These are phyloP conservation scores for Arthrobotrys sinensis DNA, from an alignment of 2,329 filamentous ascomycete genomes.

Conservation along the genomic window DNA sequence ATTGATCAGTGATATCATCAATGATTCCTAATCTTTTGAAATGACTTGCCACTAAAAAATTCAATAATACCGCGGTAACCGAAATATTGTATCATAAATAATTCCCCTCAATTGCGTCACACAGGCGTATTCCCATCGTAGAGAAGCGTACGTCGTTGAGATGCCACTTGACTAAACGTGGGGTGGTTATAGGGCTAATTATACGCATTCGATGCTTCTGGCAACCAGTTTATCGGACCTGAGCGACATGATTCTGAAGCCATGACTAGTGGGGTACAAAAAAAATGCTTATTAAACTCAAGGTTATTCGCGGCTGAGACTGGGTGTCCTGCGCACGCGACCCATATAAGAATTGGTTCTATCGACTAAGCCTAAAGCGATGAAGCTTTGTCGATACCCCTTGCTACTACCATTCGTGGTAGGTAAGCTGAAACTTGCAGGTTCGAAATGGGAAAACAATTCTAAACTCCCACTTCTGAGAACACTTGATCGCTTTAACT, in stretches of 20 bases:
- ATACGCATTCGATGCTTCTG: constrained; percentile 12
- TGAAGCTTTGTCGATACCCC: constrained; percentile 35
- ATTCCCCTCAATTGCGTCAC: constrained; percentile 22
- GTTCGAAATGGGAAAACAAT: constrained; percentile 22
- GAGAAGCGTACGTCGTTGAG: constrained; percentile 7
- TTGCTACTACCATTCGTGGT: constrained; percentile 19
- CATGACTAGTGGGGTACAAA: constrained; percentile 16
- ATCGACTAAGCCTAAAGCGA: constrained; percentile 31
- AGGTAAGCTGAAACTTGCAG: constrained; percentile 32
- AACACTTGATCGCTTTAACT: constrained; percentile 23
- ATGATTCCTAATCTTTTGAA: constrained; percentile 7
- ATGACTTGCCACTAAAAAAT: constrained; percentile 13
- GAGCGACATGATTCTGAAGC: constrained; percentile 25
- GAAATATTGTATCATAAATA: constrained; percentile 14
- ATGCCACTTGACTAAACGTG: constrained; percentile 36
- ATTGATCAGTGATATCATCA: constrained; percentile 34
- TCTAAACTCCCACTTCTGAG: constrained; percentile 32
- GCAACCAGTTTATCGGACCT: constrained; percentile 31
- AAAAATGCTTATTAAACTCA: constrained; percentile 46
- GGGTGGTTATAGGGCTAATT: constrained; percentile 26
- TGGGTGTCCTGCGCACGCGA: constrained; percentile 31
- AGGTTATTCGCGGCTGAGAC: constrained; percentile 48
- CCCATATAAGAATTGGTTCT: constrained; percentile 26
- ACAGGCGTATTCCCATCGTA: constrained; percentile 15
- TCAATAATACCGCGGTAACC: constrained; percentile 14